Evolutionary conservation across 768 basidiomycete species (phyloP).

Genomic region (Boletus rufocinnamomeus): DNA sequence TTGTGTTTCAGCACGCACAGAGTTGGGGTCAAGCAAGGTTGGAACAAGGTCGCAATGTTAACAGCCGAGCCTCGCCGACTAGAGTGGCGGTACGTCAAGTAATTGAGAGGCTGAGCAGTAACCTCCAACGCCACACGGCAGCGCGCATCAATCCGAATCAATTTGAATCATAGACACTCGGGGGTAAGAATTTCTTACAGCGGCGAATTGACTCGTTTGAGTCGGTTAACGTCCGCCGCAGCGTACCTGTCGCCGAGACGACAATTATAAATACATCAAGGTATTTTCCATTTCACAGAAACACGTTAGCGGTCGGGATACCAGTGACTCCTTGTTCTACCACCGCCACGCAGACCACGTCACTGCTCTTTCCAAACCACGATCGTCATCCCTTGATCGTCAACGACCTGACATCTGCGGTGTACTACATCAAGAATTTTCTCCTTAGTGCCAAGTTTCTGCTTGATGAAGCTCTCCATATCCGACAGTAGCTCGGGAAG

Average conservation of each 20-base stretch:
- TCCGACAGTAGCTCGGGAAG: slow-evolving; percentile 25
- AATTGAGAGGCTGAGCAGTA: slow-evolving; percentile 25
- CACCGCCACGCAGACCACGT: slow-evolving; percentile 14
- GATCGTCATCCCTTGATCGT: slow-evolving; percentile 43
- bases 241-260: slow-evolving; percentile 3
- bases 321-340: slow-evolving; percentile 15
- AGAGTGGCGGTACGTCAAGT: slow-evolving; percentile 20
- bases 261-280: slow-evolving; percentile 1
- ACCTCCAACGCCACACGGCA: slow-evolving; percentile 21
- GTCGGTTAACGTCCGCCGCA: slow-evolving; percentile 1
- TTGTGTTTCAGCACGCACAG: slow-evolving; percentile 23
- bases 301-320: not conserved
- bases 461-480: slow-evolving; percentile 26
- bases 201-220: not conserved
- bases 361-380: slow-evolving; percentile 30
- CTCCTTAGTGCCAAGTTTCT: slow-evolving; percentile 62
- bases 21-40: slow-evolving; percentile 6
- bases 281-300: slow-evolving; percentile 1
- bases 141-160: slow-evolving; percentile 31
- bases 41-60: slow-evolving; percentile 31
- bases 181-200: not conserved
- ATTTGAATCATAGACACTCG: slow-evolving; percentile 1
- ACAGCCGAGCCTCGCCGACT: slow-evolving; percentile 24
- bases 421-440: slow-evolving; percentile 78
- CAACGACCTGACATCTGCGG: slow-evolving; percentile 63